phyloP scores from a whole-genome alignment of 2,329 filamentous ascomycete species.

The Diplodia seriata region DNA sequence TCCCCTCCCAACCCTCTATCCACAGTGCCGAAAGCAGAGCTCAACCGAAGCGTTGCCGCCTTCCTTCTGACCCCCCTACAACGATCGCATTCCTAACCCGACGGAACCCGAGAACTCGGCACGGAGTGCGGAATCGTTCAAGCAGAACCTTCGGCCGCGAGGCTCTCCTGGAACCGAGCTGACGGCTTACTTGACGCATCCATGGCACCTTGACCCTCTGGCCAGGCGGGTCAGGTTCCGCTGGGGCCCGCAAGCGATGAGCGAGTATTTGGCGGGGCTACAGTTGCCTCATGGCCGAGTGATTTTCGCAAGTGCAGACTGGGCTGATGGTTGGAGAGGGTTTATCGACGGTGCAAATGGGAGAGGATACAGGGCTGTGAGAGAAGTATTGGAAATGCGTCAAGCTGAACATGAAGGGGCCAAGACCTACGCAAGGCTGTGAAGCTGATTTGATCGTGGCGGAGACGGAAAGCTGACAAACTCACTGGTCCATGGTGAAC shows the following conservation, averaged over 20 bases:
- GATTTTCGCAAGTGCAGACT: conserved; percentile 46
- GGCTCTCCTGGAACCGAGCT: conserved; percentile 22
- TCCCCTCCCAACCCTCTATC: too few relatives aligned
- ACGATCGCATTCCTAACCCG: conserved; percentile 26
- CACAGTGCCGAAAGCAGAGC: too few relatives aligned
- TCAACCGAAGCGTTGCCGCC: neutral
- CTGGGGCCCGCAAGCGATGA: conserved; percentile 33
- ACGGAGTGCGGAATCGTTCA: conserved; percentile 30
- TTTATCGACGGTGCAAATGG: conserved; percentile 49
- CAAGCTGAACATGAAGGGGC: neutral
- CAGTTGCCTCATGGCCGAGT: conserved; percentile 40
- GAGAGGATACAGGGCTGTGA: conserved; percentile 35
- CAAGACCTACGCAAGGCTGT: neutral
- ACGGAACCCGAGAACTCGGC: conserved; percentile 1
- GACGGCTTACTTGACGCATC: conserved; percentile 35
- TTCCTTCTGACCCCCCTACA: conserved; percentile 34
- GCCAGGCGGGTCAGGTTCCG: conserved; percentile 42
- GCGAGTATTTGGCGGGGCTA: conserved; percentile 39
- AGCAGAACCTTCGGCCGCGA: neutral
- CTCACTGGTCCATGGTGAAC: neutral
- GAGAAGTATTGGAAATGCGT: neutral
- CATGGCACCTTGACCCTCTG: conserved; percentile 44
- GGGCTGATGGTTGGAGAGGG: conserved; percentile 46
- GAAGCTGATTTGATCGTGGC: neutral
- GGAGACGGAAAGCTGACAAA: too few relatives aligned